phyloP scores from a whole-genome alignment of 192 early-diverging fungal species.

The Entomortierella parvispora region DNA sequence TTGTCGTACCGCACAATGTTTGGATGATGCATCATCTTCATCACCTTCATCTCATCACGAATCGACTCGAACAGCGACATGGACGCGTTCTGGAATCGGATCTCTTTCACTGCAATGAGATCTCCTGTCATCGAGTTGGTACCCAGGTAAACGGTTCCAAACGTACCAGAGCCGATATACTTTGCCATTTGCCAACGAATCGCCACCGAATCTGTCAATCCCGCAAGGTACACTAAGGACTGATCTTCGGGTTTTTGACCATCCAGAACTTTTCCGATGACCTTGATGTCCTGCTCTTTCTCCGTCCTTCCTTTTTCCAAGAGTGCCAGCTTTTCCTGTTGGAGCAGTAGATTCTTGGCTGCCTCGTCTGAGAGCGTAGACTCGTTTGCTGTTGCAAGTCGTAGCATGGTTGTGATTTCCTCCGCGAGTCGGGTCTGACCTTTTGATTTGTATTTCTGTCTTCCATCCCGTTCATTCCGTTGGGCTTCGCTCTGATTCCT shows the following conservation, averaged over 20 bases:
- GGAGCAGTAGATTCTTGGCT: slow-evolving; percentile 11
- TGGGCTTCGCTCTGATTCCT: slow-evolving; percentile 55
- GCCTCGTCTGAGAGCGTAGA: slow-evolving; percentile 53
- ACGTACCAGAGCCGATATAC: slow-evolving; percentile 87
- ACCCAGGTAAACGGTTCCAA: slow-evolving; percentile 87
- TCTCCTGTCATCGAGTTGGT: slow-evolving; percentile 86
- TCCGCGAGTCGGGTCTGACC: slow-evolving; percentile 32
- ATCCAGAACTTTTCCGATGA: slow-evolving; percentile 85
- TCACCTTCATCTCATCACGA: slow-evolving; percentile 91
- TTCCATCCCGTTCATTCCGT: slow-evolving; percentile 38
- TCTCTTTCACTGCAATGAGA: slow-evolving; percentile 94
- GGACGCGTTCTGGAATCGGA: slow-evolving; percentile 80
- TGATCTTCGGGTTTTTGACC: slow-evolving; percentile 80
- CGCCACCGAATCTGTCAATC: slow-evolving; percentile 80
- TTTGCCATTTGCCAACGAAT: slow-evolving; percentile 88
- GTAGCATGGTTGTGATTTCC: slow-evolving; percentile 44
- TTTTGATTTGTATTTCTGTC: slow-evolving; percentile 26
- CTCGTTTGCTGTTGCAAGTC: slow-evolving; percentile 33
- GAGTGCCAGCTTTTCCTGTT: slow-evolving; percentile 52
- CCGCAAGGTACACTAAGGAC: slow-evolving; percentile 79
- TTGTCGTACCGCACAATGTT: slow-evolving; percentile 94
- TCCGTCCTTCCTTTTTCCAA: slow-evolving; percentile 62
- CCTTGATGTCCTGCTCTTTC: slow-evolving; percentile 59
- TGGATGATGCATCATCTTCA: slow-evolving; percentile 88
- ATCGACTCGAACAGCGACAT: slow-evolving; percentile 75